These are phyloP conservation scores for Entomortierella lignicola DNA, from an alignment of 192 early-diverging fungal species.

Conservation along the genomic window DNA sequence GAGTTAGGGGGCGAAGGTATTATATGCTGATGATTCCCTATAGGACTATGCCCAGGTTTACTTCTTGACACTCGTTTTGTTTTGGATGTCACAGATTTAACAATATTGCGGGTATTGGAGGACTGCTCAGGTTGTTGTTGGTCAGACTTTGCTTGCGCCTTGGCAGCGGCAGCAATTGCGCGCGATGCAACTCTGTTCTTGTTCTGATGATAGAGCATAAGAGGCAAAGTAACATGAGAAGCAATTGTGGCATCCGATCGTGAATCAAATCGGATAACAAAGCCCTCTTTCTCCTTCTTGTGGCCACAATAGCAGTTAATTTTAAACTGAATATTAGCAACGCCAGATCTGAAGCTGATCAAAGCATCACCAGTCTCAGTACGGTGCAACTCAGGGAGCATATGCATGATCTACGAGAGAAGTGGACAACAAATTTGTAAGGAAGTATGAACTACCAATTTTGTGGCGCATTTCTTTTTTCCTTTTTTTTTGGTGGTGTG, in stretches of 20 bases:
- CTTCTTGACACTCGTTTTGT: conserved; percentile 32
- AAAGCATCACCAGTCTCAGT: conserved; percentile 42
- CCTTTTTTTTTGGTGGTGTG: too few species aligned
- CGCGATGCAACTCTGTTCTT: conserved; percentile 50
- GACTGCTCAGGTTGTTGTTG: conserved; percentile 20
- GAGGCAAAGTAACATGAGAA: conserved; percentile 51
- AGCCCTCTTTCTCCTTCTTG: conserved; percentile 54
- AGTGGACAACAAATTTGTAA: neutral
- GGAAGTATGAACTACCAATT: neutral
- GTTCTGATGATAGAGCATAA: conserved; percentile 56
- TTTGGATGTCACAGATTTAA: conserved; percentile 44
- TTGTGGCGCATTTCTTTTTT: too few species aligned
- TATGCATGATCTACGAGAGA: conserved; percentile 46
- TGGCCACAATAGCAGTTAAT: conserved; percentile 55
- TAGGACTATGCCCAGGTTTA: conserved; percentile 29
- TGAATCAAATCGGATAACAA: conserved; percentile 52
- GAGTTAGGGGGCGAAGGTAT: conserved; percentile 50
- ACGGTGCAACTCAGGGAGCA: conserved; percentile 48
- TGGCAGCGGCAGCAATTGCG: conserved; percentile 28
- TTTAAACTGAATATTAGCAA: conserved; percentile 54
- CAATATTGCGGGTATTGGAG: conserved; percentile 27
- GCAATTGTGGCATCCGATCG: conserved; percentile 38
- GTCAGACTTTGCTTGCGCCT: conserved; percentile 10
- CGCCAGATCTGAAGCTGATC: conserved; percentile 46
- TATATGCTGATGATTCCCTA: conserved; percentile 33